Base-by-base conservation (phyloP, 345 rosid genomes). In the Salix viminalis region DNA sequence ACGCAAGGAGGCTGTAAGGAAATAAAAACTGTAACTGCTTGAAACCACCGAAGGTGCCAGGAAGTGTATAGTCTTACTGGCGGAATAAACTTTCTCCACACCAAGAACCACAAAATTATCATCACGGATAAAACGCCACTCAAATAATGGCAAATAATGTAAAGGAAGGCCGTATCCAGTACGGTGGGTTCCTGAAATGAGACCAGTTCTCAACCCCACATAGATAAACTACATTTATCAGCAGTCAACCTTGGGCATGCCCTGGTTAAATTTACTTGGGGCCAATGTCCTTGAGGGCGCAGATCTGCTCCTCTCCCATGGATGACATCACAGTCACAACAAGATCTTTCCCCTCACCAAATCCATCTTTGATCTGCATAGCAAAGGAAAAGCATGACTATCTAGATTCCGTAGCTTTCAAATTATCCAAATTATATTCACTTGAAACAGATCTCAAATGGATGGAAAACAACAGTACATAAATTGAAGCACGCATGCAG, bases 291-390 rank as follows among this genome's bases (percentile, higher is more conserved):
- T 81, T 81, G 34, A 81, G 83, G 21, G 80, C 80, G 54, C 80
- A 72, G 46, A 81, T 81, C 83, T 76, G 83, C 80, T 81, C 83
- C 80, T 81, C 80, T 61, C 83, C 83, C 83, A 81, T 81, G 56
- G 83, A 72, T 61, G 71, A 72, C 80, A 81, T 81, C 71, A 81
- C 83, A 26, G 80, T 76, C 65, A 81, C 83, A 60, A 81, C 77
- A 50, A 81, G 79, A 58, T 81, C 83, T 52, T 81, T 81, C 39
- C 83, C 80, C 2, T 76, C 80, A 12, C 32, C 77, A 56, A 80
- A 80, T 75, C 83, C 83, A 65, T 71, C 79, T 76, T 80, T 80
- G 72, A 80, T 80, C 83, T 80, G 69, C 80, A 48, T 28, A 0
- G 30, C 32, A 32, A 9, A 52, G 37, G 28, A 1, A 39, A 7